A percentile compares a stretch with the other conserved stretches of the same genome.
Evolutionary conservation across 768 basidiomycete species (phyloP).

Genomic region (Tricholoma furcatifolium): DNA sequence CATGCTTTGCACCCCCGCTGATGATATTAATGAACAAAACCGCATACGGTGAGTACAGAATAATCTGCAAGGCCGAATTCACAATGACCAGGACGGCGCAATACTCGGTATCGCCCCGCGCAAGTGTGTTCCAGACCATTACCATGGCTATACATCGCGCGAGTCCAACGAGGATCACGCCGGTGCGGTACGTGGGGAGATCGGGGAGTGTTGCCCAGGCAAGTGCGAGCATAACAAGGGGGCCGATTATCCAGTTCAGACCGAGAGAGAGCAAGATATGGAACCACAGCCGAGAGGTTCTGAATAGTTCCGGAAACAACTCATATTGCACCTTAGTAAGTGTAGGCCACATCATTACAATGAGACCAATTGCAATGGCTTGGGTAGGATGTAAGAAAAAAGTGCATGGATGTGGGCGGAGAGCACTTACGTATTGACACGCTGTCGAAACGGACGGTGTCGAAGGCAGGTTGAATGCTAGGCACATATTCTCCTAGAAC

Average conservation of each 20-base stretch:
- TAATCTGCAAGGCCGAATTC: constrained; percentile 78
- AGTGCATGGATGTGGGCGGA: too few species aligned
- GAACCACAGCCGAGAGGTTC: constrained; percentile 53
- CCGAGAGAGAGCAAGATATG: constrained; percentile 68
- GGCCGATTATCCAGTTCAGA: constrained; percentile 81
- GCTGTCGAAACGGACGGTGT: constrained; percentile 59
- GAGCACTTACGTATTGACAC: constrained; percentile 73
- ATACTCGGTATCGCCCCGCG: constrained; percentile 65
- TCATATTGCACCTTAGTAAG: constrained; percentile 80
- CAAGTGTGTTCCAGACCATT: constrained; percentile 80
- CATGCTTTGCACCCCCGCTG: constrained; percentile 35
- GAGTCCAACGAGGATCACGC: constrained; percentile 81
- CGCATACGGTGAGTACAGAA: constrained; percentile 72
- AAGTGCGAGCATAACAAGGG: constrained; percentile 79
- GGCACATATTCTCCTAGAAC: constrained; percentile 70
- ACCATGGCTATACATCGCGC: constrained; percentile 76
- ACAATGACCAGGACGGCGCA: constrained; percentile 80
- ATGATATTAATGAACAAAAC: constrained; percentile 75
- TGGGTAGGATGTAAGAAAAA: neutral
- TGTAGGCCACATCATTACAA: constrained; percentile 89
- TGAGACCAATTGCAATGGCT: constrained; percentile 82
- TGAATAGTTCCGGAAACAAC: constrained; percentile 54
- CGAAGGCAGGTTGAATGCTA: constrained; percentile 58
- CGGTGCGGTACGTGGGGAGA: constrained; percentile 68
- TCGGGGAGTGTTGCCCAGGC: constrained; percentile 88